A percentile compares a stretch with the other conserved stretches of the same genome.
phyloP scores from a whole-genome alignment of 139 green algal genomes.

The Tetraselmis chui region DNA sequence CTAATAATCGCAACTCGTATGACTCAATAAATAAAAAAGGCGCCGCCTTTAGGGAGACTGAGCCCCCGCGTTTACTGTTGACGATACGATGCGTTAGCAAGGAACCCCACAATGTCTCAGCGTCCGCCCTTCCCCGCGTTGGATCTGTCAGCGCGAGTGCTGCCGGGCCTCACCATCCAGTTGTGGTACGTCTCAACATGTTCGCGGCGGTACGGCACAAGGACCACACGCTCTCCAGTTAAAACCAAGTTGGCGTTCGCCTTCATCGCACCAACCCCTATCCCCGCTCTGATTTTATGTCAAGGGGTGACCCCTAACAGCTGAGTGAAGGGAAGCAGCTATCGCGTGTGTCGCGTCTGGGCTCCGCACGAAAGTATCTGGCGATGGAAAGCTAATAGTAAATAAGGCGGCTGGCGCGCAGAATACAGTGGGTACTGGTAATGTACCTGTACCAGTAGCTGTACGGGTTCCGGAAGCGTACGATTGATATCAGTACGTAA shows the following conservation, averaged over 20 bases:
- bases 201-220: slow-evolving; percentile 69
- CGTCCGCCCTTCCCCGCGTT: not conserved
- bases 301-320: slow-evolving; percentile 56
- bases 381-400: too few species aligned
- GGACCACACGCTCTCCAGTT: slow-evolving; percentile 28
- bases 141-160: not conserved
- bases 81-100: not conserved
- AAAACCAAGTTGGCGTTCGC: not conserved
- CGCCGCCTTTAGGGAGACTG: not conserved
- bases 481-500: too few species aligned
- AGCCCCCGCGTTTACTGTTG: slow-evolving; percentile 15
- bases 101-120: not conserved
- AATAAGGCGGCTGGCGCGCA: too few species aligned
- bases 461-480: too few species aligned
- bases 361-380: too few species aligned
- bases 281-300: not conserved
- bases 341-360: too few species aligned
- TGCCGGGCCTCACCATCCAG: slow-evolving; percentile 29
- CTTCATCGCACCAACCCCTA: not conserved
- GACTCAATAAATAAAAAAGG: slow-evolving; percentile 42
- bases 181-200: slow-evolving; percentile 62
- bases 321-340: too few species aligned
- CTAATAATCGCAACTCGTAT: not conserved
- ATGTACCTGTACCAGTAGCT: too few species aligned
- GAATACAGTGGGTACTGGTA: too few species aligned